Base-by-base conservation (phyloP, 164 flowering plant species). In the Umbilicus rupestris region DNA sequence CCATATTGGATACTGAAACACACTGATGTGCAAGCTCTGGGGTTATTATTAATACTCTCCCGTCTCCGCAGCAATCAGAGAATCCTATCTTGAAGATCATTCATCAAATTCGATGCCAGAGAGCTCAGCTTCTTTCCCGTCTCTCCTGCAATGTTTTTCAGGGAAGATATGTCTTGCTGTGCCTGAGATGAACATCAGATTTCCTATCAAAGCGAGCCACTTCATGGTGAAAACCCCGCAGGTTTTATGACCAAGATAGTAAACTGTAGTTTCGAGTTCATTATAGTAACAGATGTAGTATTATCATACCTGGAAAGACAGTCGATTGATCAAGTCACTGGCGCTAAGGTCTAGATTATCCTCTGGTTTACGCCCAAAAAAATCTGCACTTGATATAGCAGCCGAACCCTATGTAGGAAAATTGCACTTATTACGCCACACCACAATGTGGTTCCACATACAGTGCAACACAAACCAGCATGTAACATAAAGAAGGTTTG, bases 81-180 rank as follows among this genome's bases (percentile, higher is more conserved):
- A 73, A 90, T 84, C 82, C 96, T 82, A 75, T 93, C 98, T 73
- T 93, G 98, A 64, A 93, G 78, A 79, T 93, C 97, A 9, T 85
- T 79, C 20, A 94, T 84, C 5, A 94, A 75, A 62, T 77, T 80
- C 33, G 96, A 88, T 7, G 96, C 97, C 14, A 92, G 28, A 22
- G 93, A 80, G 77, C 81, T 77, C 7, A 95, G 85, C 83, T 87
- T 95, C 81, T 95, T 95, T 70, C 97, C 94, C 0, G 99, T 92
- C 77, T 92, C 97, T 55, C 96, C 99, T 0, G 99, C 99, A n/a
- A 92, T 89, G 73, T 82, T 87, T 77, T 87, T 92, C 4, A 95
- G 81, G 37, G 92, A 84, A 31, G 96, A 85, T 28, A 92, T 75
- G 73, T 95, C 99, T 66, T 89, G 96, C 42, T 90, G 87, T 62